phyloP scores from a whole-genome alignment of 192 early-diverging fungal genomes.

The Chytriomyces confervae region DNA sequence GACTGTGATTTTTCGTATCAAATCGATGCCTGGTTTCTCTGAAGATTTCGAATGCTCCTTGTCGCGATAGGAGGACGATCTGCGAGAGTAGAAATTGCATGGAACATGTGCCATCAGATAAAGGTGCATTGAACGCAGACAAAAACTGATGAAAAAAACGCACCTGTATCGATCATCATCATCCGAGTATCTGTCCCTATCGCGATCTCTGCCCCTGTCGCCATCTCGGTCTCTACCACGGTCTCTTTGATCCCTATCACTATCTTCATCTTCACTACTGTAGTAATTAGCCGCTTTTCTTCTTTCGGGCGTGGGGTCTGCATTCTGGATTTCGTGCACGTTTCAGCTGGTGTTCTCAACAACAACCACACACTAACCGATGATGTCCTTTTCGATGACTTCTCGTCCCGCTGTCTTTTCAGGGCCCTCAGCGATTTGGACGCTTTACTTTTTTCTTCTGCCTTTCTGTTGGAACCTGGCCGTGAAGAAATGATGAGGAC shows the following conservation, averaged over 20 bases:
- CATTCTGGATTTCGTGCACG: neutral
- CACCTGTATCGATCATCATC: constrained; percentile 5
- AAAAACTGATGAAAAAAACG: too few relatives aligned
- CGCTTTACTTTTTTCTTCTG: constrained; percentile 6
- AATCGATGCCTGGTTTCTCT: neutral
- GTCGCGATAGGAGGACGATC: neutral
- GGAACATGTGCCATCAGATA: too few relatives aligned
- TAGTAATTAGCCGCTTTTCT: neutral
- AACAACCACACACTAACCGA: neutral
- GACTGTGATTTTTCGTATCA: neutral
- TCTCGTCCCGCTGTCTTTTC: constrained; percentile 18
- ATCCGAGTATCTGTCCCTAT: neutral
- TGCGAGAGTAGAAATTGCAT: too few relatives aligned
- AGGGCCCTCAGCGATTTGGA: constrained; percentile 6
- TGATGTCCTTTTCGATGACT: constrained; percentile 19
- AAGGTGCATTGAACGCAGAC: too few relatives aligned
- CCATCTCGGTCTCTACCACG: neutral
- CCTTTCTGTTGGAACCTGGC: neutral
- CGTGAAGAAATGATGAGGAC: neutral
- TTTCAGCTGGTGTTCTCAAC: too few relatives aligned
- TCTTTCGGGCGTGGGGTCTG: neutral
- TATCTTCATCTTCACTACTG: neutral
- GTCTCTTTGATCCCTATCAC: neutral
- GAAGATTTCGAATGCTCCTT: neutral
- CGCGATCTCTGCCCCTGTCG: neutral